Evolutionary conservation across 345 rosid genomes (phyloP), one percentile per base, ranked within the genome.

Genomic region (Populus nigra): DNA sequence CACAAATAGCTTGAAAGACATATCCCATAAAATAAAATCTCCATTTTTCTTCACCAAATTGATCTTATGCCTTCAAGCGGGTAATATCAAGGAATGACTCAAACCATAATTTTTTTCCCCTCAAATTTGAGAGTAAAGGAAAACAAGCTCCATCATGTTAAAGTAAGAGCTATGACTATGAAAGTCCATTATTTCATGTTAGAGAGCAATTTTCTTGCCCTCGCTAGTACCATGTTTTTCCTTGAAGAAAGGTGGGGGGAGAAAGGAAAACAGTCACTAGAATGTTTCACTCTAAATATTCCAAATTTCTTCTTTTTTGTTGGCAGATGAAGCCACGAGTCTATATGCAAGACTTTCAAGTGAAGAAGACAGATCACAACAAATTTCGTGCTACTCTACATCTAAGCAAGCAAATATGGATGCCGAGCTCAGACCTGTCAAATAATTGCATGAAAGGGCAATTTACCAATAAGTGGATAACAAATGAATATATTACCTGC

Each of bases 401-500:
- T 18, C n/a, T n/a, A 53, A 53, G n/a, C 25, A 71, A 9, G 18
- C 22, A n/a, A 68, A 11, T n/a, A n/a, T 39, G 23, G 72, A n/a
- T 11, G 23, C 53, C 50, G 10, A 49, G 15, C 41, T 31, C 65
- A 53, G 36, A 17, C 33, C 16, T 71, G 61, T 12, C 33, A 18
- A 36, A 17, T 11, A 15, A 65, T 74, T 50, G 29, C 20, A 47
- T 10, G n/a, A 41, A 41, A 68, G 55, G 20, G 27, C 55, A 62
- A 5, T 35, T 49, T 12, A 49, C 65, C 17, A 47, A 25, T n/a
- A 67, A 55, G 25, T 22, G 11, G 45, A 41, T 38, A 72, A 50
- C 31, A 12, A 27, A 22, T 70, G 23, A 39, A 68, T 23, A 45
- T 68, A 61, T 72, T 75, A 94, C 99, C 96, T 89, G 97, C 57